Percentiles rank a stretch among this genome's conserved stretches.
Evolutionary conservation across 257 asterid genomes (phyloP).

Genomic region (Echites panduratus): DNA sequence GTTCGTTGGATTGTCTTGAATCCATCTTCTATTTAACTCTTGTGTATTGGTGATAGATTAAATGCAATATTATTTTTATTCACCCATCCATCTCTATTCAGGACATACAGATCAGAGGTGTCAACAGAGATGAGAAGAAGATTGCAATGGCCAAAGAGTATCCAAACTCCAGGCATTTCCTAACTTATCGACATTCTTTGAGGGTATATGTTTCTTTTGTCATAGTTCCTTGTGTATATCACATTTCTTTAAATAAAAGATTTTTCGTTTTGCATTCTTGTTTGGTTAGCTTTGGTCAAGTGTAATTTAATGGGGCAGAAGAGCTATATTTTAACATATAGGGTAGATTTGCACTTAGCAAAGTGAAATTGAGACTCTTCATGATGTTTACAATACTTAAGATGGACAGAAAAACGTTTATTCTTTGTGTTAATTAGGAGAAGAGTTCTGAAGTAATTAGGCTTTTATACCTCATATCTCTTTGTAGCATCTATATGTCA

Average conservation of each 20-base stretch:
- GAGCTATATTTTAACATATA: not conserved
- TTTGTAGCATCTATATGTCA: not conserved
- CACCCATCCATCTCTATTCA: slow-evolving; percentile 18
- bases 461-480: not conserved
- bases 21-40: not conserved
- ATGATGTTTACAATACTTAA: not conserved
- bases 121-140: slow-evolving; percentile 54
- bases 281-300: not conserved
- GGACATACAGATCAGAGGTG: slow-evolving; percentile 76
- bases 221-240: not conserved
- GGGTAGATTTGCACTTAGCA: not conserved
- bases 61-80: not conserved
- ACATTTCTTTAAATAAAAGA: not conserved
- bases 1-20: not conserved
- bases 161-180: slow-evolving; percentile 55
- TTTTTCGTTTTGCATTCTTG: not conserved
- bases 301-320: not conserved
- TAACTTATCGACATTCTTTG: slow-evolving; percentile 69
- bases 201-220: slow-evolving; percentile 37
- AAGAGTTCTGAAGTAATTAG: not conserved
- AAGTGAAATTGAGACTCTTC: not conserved
- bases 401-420: too few relatives aligned
- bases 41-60: too few relatives aligned
- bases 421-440: not conserved
- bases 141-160: slow-evolving; percentile 47